These are phyloP conservation scores for Arthrinium puccinioides DNA, from an alignment of 2,329 filamentous ascomycete species.

Conservation along the genomic window DNA sequence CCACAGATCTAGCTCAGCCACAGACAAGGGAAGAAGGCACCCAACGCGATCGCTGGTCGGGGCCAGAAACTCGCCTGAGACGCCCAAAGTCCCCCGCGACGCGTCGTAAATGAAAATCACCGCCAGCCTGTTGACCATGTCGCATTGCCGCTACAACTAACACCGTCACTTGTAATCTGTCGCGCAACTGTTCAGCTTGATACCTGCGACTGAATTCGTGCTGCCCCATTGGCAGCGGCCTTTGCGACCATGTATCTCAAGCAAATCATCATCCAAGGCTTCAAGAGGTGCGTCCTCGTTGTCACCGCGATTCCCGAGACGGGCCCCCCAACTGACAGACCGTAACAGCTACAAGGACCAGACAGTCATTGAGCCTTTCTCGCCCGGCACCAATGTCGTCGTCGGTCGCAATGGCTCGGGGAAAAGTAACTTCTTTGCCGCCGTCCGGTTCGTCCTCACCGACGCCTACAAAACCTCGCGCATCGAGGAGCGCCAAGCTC, in stretches of 20 bases:
- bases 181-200: too few relatives aligned
- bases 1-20: too few relatives aligned
- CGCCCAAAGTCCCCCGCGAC: too few relatives aligned
- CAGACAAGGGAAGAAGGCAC: too few relatives aligned
- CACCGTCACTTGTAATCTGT: too few relatives aligned
- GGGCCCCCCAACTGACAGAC: constrained; percentile 13
- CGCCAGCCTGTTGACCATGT: too few relatives aligned
- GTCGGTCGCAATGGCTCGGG: constrained; percentile 98
- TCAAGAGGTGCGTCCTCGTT: constrained; percentile 70
- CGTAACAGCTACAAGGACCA: constrained; percentile 90
- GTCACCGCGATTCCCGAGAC: constrained; percentile 5
- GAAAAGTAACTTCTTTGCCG: constrained; percentile 99
- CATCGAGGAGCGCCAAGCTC: constrained; percentile 87
- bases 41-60: too few relatives aligned
- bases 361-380: constrained; percentile 97
- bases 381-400: constrained; percentile 94
- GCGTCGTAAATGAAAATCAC: too few relatives aligned
- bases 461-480: constrained; percentile 96
- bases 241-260: constrained; percentile 83
- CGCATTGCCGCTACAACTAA: too few relatives aligned
- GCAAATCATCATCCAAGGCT: constrained; percentile 99
- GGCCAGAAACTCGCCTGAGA: too few relatives aligned
- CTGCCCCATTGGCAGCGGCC: constrained; percentile 26
- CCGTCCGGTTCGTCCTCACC: constrained; percentile 95
- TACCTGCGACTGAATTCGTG: constrained; percentile 12